Evolutionary conservation across 2,329 filamentous ascomycete species (phyloP), one percentile per base, ranked within the genome.

Genomic region (Phaeosphaeriaceae sp.): DNA sequence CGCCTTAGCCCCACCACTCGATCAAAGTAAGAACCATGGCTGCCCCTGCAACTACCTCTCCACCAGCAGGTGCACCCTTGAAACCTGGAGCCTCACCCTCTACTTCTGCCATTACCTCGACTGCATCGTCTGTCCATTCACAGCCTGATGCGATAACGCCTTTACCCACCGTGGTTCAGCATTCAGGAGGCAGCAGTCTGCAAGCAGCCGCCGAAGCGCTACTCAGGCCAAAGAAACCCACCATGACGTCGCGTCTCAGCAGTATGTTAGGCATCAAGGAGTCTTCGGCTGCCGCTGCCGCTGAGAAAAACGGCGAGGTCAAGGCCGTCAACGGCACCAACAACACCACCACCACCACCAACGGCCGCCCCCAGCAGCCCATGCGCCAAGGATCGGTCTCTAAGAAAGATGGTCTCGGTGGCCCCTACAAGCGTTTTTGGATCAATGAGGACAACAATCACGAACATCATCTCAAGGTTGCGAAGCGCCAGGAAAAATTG

Each of bases 401-500:
- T 20, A 67, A 66, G 49, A 71, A 68, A 48, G 65, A 66, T 4
- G 53, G 46, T 33, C 30, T 50, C 35, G 52, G 54, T 37, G 57
- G 54, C 26, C 66, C 61, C 34, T 74, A 68, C 56, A 67, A 61
- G 58, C 74, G 85, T 30, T 88, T 87, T 68, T 84, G 85, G 72
- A 54, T 79, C 17, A 76, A 81, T 40, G 76, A 83, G 1, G 82
- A 87, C 55, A 89, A 90, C 56, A 83, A 86, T 29, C 94, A 99
- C 67, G 87, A 89, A 65, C 94, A 99, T 71, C 85, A 90, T 63
- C 85, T 99, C 56, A 94, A 90, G 76, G 92, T 90, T 54, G 89
- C 90, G 52, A 91, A 90, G 71, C 85, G 94, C 48, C 93, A 99
- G 74, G 93, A 99, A 76, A 97, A 97, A 76, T 81, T 99, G 47